Evolutionary conservation across 805 yeast genomes (phyloP), one percentile per base, ranked within the genome.

Genomic region (Schwanniomyces vanrijiae): DNA sequence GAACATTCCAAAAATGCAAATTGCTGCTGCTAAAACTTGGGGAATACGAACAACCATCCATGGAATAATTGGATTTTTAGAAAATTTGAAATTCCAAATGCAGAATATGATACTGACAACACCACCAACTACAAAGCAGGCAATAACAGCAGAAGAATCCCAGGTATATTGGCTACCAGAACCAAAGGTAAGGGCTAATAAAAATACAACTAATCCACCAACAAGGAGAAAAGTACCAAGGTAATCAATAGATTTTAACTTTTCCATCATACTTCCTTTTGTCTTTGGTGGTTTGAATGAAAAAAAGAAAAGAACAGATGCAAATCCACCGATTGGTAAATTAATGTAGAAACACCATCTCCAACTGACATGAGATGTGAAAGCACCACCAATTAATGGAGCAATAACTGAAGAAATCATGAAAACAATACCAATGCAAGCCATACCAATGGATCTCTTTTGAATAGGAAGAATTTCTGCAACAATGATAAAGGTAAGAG

Each of bases 271-370:
- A 9, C 64, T 56, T n/a, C 73, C 73, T 16, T 58, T 58, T 1
- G 79, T 71, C 31, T 56, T 60, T 7, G 80, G 80, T 9, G 84
- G 82, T 22, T 71, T 66, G 60, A 79, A 76, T 10, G 69, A 64
- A 4, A 69, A 51, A 9, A 69, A 43, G 19, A 80, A 61, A 7
- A 70, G 50, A 0, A 59, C 59, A 18, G 68, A 52, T 0, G 82
- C 77, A 1, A 69, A 47, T 1, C 83, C 88, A 11, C 88, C 87
- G 37, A 83, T 62, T 3, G 89, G 88, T 29, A 86, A 61, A 58
- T 85, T 86, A 52, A 86, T 72, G 61, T 81, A 86, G 59, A 84
- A 86, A 55, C 88, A 80, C 89, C 90, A 84, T 58, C 90, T 71
- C 90, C 90, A 85, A 14, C 78, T 63, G 7, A 73, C 80, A 41